Base-by-base conservation (phyloP, 2,329 filamentous ascomycete species). In the Pyrenophora seminiperda region DNA sequence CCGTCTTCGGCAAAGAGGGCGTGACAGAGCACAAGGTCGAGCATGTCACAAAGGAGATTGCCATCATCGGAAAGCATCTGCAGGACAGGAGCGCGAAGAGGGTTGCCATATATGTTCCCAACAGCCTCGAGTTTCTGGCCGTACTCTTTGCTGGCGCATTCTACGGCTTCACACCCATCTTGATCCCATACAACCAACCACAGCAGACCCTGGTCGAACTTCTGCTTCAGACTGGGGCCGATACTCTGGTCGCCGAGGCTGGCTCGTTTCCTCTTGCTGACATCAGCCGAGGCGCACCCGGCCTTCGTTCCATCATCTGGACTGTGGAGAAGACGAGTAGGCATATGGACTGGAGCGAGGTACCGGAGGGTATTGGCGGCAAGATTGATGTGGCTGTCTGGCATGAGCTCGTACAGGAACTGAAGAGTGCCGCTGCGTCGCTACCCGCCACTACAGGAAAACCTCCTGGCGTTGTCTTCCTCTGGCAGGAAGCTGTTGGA, bases 331-430 rank as follows among this genome's bases (percentile, higher is more conserved):
- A 91, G 66, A 91, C 91, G 33, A 97, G 87, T 76, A 84, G 85
- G 62, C 93, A 97, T 70, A 88, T 99, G 81, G 92, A 96, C 74
- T 99, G 93, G 92, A 92, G 90, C 62, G 90, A 93, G 68, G 84
- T 92, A 2, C 91, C 92, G 9, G 83, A 88, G 66, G 88, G 89
- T 42, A 86, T 87, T 48, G 87, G 87, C 13, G 83, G 87, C 49
- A 85, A 81, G 54, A 80, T 96, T 53, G 89, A 89, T 47, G 89
- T 97, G 13, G 83, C 86, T n/a, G 94, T 93, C 11, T 99, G 93
- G 92, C 90, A 96, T 66, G 90, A 97, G 52, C 82, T 97, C 44
- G 77, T 97, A 19, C 84, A 88, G 58, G 89, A 94, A 54, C 20
- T 78, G 77, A 45, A 64, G 50, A 59, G 54, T 31, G 79, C 82